Evolutionary conservation across 2,329 filamentous ascomycete species (phyloP), one percentile per base, ranked within the genome.

Genomic region (Aspergillus amoenus): DNA sequence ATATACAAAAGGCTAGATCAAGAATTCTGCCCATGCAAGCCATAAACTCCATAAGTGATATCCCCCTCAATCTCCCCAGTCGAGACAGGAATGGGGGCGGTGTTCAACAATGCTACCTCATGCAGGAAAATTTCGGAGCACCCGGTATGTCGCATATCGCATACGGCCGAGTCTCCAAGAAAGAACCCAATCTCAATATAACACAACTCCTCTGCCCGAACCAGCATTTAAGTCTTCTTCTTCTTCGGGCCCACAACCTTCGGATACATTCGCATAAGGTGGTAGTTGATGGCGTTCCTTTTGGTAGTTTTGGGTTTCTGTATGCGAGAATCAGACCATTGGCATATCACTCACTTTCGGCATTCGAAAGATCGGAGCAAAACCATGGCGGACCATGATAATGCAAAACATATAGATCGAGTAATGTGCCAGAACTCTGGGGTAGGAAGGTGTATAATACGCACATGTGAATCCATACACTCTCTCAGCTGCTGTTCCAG

Each of bases 231-330:
- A 56, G 72, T 70, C 66, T 87, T 84, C 74, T 81, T 82, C 76
- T 93, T 84, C 83, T 86, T 79, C 64, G 86, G 82, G 69, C 88
- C 83, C 78, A 88, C 84, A 80, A 95, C 80, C 73, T 88, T 85
- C 13, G 86, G 85, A 67, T 88, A 89, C 79, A 90, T 84, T 68
- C 94, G 85, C 64, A 84, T 84, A 43, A 97, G 80, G 73, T 97
- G 93, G 81, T 93, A 93, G 78, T 97, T 97, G 84, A 97, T 92
- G 63, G 84, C 86, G 74, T 87, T 93, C 79, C 88, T 91, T 72
- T 85, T 84, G 63, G 76, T 73, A 55, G 77, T 74, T 62, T 75
- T 74, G 47, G 82, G 75, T 81, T 81, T 84, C 85, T 88, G 70
- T 60, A 57, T 55, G 53, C 37, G 24, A 48, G 56, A 22, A 46